Evolutionary conservation across 202 grass and related monocot genomes (phyloP).

Genomic region (Setaria italica): DNA sequence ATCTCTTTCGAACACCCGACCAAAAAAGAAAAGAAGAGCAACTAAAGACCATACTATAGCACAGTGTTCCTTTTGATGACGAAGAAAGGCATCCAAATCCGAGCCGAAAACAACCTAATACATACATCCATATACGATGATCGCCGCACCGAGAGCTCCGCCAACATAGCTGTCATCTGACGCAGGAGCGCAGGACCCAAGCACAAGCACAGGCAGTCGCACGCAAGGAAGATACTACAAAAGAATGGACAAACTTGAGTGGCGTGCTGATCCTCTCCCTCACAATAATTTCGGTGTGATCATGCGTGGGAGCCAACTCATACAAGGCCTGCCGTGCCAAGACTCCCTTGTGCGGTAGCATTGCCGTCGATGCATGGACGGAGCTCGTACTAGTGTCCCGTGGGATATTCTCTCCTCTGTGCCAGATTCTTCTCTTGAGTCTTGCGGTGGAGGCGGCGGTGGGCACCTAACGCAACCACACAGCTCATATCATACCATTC

Average conservation of each 20-base stretch:
- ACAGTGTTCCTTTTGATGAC: background rate
- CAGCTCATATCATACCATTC: background rate
- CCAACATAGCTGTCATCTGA: background rate
- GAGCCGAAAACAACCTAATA: background rate
- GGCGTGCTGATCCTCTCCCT: background rate
- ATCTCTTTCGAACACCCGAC: background rate
- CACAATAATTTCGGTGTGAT: background rate
- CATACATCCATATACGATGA: too few relatives aligned
- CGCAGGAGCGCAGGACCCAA: background rate
- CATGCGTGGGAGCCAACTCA: background rate
- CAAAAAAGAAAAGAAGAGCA: background rate
- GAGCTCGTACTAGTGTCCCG: background rate
- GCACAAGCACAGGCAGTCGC: background rate
- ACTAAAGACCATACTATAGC: too few relatives aligned
- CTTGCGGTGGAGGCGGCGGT: too few relatives aligned
- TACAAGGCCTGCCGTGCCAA: background rate
- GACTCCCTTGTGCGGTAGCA: background rate
- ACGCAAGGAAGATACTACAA: background rate
- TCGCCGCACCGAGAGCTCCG: background rate
- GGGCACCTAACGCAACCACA: background rate
- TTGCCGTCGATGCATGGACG: background rate
- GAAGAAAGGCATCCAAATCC: background rate
- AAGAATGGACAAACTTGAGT: background rate
- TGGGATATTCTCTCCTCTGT: background rate
- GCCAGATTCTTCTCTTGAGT: background rate